phyloP scores from a whole-genome alignment of 208 protist genomes.

The Acanthamoeba healyi region DNA sequence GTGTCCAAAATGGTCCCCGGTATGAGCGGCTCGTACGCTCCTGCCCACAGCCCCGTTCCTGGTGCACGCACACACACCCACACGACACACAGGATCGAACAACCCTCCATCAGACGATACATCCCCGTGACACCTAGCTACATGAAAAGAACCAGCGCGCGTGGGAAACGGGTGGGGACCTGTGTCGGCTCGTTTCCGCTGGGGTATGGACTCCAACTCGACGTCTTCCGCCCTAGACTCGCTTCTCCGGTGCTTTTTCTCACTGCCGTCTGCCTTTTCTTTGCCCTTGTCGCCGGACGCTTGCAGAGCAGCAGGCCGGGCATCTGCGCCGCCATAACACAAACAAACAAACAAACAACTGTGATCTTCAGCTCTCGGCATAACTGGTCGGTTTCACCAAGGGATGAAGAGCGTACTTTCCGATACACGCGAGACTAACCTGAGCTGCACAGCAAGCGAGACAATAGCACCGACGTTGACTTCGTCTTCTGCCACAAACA shows the following conservation, averaged over 20 bases:
- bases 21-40: conserved; percentile 9
- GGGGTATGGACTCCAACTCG: background rate
- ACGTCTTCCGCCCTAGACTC: background rate
- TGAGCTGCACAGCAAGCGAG: conserved; percentile 7
- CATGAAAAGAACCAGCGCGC: background rate
- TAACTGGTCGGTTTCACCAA: background rate
- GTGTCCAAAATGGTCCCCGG: background rate
- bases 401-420: background rate
- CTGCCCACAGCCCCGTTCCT: background rate
- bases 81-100: too few relatives aligned
- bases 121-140: too few relatives aligned
- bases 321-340: background rate
- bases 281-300: background rate
- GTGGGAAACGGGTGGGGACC: background rate
- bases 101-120: background rate
- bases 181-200: background rate
- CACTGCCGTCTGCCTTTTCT: background rate
- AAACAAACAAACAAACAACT: too few relatives aligned
- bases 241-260: background rate
- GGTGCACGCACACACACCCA: too few relatives aligned
- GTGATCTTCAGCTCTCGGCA: too few relatives aligned
- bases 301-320: background rate
- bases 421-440: background rate
- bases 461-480: background rate
- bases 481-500: background rate